Base-by-base conservation (phyloP, 805 yeast genomes). In the Metschnikowia continentalis region DNA sequence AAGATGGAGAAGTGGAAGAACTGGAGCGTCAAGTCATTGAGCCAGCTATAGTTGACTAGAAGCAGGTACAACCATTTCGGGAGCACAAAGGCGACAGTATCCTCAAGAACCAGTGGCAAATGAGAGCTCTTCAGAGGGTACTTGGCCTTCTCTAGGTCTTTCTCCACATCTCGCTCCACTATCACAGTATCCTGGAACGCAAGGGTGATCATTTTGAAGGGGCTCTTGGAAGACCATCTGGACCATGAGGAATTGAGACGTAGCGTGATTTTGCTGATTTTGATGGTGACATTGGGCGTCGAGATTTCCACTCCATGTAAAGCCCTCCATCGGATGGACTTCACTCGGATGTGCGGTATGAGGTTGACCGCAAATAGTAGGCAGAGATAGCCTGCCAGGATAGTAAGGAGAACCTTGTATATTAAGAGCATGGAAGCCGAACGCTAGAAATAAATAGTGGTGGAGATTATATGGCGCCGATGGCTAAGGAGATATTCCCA, bases 321-420 rank as follows among this genome's bases (percentile, higher is more conserved):
- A 11, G 58, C 42, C 37, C 54, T n/a, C 61, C 61, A 58, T n/a
- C 61, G 52, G 13, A 58, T 37, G 32, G 54, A 44, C 40, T 43
- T 51, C 15, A 58, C 59, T 15, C 49, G 43, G 22, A 58, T 33
- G 15, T 36, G 54, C 8, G 61, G 61, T 3, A 58, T 39, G 35
- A 32, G 35, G 17, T 58, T 58, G 11, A 57, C 23, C 10, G 43
- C 15, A 14, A 57, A 32, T n/a, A 56, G 54, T 14, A 41, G 23
- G 8, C 26, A 41, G 7, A 49, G n/a, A 35, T 54, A 54, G 3
- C 22, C 40, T 11, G 42, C 52, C 10, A 43, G 41, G 2, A 51
- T 13, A 8, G 23, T 11, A 2, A 45, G n/a, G 17, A 48, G 19
- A 11, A 32, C 13, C 35, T 37, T 23, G 32, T 40, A 47, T n/a